These are phyloP conservation scores for Chrysanthemum seticuspe DNA, from an alignment of 129 eudicot species.

Conservation along the genomic window DNA sequence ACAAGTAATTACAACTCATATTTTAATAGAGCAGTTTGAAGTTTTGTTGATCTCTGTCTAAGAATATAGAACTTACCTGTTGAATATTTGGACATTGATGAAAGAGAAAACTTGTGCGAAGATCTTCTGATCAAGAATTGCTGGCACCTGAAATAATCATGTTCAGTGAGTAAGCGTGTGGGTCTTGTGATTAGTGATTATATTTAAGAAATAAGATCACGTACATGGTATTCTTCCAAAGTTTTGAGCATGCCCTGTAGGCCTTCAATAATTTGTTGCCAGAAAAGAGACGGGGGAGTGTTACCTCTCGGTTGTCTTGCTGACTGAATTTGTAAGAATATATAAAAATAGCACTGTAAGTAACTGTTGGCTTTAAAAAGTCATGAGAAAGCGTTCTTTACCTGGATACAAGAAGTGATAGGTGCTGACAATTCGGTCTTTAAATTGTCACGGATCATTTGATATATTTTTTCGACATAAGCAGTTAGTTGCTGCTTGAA, in stretches of 20 bases:
- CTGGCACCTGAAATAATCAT: conserved; percentile 64
- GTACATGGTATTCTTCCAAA: conserved; percentile 66
- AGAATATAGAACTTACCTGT: conserved; percentile 47
- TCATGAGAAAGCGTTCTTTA: conserved; percentile 20
- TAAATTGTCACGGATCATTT: conserved; percentile 70
- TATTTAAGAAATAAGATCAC: conserved; percentile 17
- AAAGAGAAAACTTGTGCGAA: conserved; percentile 62
- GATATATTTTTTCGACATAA: conserved; percentile 84
- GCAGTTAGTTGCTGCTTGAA: conserved; percentile 93
- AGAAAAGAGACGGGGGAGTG: conserved; percentile 52
- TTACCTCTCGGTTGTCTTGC: conserved; percentile 33
- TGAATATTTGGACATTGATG: conserved; percentile 75
- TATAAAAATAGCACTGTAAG: conserved; percentile 20
- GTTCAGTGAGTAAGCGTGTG: conserved; percentile 5
- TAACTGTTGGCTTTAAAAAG: conserved; percentile 7
- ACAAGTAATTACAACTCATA: conserved; percentile 3
- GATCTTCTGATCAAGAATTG: conserved; percentile 67
- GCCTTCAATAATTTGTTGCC: conserved; percentile 55
- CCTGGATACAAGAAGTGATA: conserved; percentile 66
- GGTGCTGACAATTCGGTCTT: conserved; percentile 60
- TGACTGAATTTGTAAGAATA: conserved; percentile 32
- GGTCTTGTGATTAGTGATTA: neutral
- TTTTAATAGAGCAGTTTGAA: neutral
- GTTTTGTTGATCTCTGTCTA: neutral
- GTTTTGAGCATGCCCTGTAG: conserved; percentile 56